Evolutionary conservation across 2,329 filamentous ascomycete species (phyloP).

Genomic region (Aspergillus sp.): DNA sequence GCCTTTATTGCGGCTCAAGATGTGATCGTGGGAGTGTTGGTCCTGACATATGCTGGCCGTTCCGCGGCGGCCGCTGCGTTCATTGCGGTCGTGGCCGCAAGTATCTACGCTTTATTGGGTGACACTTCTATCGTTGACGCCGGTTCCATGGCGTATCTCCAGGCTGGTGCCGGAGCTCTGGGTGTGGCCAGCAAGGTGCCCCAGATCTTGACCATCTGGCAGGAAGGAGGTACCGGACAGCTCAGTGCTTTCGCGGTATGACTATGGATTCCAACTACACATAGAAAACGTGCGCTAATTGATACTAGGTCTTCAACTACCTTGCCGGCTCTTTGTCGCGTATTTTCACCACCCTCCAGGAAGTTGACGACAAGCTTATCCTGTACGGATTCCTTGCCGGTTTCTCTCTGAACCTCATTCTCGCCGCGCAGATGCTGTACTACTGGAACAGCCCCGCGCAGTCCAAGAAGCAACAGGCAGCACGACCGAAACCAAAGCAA

Average conservation of each 20-base stretch:
- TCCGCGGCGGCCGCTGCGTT: conserved; percentile 70
- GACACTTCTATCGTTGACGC: conserved; percentile 62
- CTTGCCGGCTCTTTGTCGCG: conserved; percentile 87
- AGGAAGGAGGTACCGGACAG: conserved; percentile 86
- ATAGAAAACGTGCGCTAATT: background rate
- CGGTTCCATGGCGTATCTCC: conserved; percentile 69
- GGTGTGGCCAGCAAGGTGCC: conserved; percentile 89
- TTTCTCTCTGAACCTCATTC: conserved; percentile 81
- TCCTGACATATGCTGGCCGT: conserved; percentile 77
- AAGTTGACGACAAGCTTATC: conserved; percentile 95
- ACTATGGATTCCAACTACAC: no score
- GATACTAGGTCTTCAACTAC: conserved; percentile 88
- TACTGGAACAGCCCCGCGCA: conserved; percentile 76
- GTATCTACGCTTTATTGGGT: conserved; percentile 69
- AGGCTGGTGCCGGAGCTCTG: conserved; percentile 79
- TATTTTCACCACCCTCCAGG: conserved; percentile 96
- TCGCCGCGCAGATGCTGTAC: conserved; percentile 88
- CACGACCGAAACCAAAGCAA: conserved; percentile 27
- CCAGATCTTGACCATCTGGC: conserved; percentile 84
- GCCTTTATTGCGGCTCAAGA: conserved; percentile 91
- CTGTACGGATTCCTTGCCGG: conserved; percentile 92
- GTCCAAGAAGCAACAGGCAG: conserved; percentile 32
- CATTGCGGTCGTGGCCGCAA: conserved; percentile 71
- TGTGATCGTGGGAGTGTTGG: conserved; percentile 80
- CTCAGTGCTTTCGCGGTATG: conserved; percentile 92